Evolutionary conservation across 257 asterid genomes (phyloP), one percentile per base, ranked within the genome.

Genomic region (Agastache rugosa): DNA sequence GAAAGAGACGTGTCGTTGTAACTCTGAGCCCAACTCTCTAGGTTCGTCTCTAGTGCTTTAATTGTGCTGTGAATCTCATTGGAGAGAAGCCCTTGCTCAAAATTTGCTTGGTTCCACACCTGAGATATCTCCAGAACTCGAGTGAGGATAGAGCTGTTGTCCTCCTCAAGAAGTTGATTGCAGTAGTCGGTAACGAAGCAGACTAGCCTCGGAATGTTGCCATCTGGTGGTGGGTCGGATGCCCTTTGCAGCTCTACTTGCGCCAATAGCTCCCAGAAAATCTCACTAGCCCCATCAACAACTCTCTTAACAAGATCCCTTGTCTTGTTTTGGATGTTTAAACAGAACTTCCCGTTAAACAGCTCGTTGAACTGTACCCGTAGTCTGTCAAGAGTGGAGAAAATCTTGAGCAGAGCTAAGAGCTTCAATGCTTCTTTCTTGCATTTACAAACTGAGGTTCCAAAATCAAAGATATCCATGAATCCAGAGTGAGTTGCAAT

Each of bases 401-500:
- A 94, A 47, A 94, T 79, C 59, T 86, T 85, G 80, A 94, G 78
- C 67, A 94, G 75, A 77, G 79, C 87, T 84, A 92, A 78, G 16
- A 94, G 85, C 86, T 92, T 94, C 73, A 89, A 67, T 54, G 97
- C 97, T 72, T 94, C 97, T 56, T 89, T 92, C 89, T 90, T 92
- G 73, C 92, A 87, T 37, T 45, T 72, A 8, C 91, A 74, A 55
- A 94, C 73, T 8, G 68, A 67, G 75, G 73, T 70, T 1, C 96
- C 97, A 17, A 90, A 94, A 27, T 78, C 68, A 34, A 92, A 69
- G 66, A 92, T 87, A 5, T 85, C 76, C 0, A 45, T 73, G 73
- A 92, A 86, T 53, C 99, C 96, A 10, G 93, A 87, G 34, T 75
- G 80, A 25, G 75, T 45, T 39, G 91, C 92, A 47, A 94, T 81